These are phyloP conservation scores for Vigna nakashimae DNA, from an alignment of 306 rosid species.

Conservation along the genomic window DNA sequence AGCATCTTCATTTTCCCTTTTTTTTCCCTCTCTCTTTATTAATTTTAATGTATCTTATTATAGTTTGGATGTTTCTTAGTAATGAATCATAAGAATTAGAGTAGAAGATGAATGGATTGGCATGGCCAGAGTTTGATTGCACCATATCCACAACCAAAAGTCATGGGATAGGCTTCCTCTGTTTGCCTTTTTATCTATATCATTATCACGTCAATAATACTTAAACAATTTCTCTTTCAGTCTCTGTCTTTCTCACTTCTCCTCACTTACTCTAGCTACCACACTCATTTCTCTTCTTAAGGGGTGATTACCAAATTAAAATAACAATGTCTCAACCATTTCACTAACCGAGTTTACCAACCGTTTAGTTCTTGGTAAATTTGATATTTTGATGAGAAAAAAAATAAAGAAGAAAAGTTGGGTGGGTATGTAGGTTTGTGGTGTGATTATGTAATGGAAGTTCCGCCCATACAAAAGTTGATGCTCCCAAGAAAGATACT, in stretches of 20 bases:
- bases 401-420: background rate
- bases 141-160: slow-evolving; percentile 70
- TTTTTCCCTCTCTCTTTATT: background rate
- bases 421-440: background rate
- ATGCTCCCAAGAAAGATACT: slow-evolving; percentile 80
- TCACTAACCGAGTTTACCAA: slow-evolving; percentile 55
- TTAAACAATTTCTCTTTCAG: slow-evolving; percentile 31
- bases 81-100: slow-evolving; percentile 42
- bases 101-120: slow-evolving; percentile 34
- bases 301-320: background rate
- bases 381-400: background rate
- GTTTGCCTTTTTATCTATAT: background rate
- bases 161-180: slow-evolving; percentile 56
- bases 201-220: slow-evolving; percentile 32
- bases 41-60: slow-evolving; percentile 10
- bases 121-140: slow-evolving; percentile 67
- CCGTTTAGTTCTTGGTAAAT: slow-evolving; percentile 26
- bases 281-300: slow-evolving; percentile 14
- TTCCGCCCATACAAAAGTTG: slow-evolving; percentile 53
- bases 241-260: slow-evolving; percentile 27
- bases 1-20: slow-evolving; percentile 39
- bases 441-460: slow-evolving; percentile 49
- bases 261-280: slow-evolving; percentile 44
- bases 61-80: slow-evolving; percentile 24
- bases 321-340: slow-evolving; percentile 44